These are phyloP conservation scores for Blastobotrys attinorum DNA, from an alignment of 805 yeast genomes.

Conservation along the genomic window DNA sequence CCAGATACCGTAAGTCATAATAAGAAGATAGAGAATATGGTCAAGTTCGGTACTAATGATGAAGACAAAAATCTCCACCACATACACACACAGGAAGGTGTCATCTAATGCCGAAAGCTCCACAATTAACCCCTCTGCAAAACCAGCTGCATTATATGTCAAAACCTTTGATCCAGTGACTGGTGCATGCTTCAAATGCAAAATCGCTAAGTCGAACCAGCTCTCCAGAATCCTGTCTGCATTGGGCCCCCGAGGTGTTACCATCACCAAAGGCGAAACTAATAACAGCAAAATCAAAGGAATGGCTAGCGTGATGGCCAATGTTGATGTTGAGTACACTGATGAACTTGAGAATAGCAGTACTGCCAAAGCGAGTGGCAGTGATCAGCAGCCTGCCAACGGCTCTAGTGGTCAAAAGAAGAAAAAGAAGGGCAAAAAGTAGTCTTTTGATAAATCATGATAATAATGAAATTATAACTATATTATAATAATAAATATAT, in stretches of 20 bases:
- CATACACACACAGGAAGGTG: conserved; percentile 31
- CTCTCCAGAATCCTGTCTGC: conserved; percentile 64
- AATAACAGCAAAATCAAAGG: conserved; percentile 17
- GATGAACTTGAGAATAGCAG: conserved; percentile 2
- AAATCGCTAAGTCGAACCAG: conserved; percentile 60
- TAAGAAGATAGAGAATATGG: too few relatives aligned
- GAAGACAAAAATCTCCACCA: conserved; percentile 24
- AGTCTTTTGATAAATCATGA: conserved; percentile 5
- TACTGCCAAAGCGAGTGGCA: not conserved
- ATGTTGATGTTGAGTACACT: conserved; percentile 17
- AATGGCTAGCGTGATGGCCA: conserved; percentile 26
- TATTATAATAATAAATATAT: conserved; percentile 2
- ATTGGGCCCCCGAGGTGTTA: conserved; percentile 42
- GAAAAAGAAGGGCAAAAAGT: conserved; percentile 21
- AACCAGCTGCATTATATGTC: conserved; percentile 37
- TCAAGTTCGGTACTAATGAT: too few relatives aligned
- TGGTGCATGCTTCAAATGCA: conserved; percentile 53
- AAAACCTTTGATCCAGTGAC: conserved; percentile 59
- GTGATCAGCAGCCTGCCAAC: conserved; percentile 1
- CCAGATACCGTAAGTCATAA: conserved; percentile 30
- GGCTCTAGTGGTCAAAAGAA: conserved; percentile 9
- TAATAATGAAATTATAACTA: not conserved
- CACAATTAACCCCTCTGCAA: conserved; percentile 22
- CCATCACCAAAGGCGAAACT: conserved; percentile 12
- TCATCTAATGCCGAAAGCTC: conserved; percentile 6